Evolutionary conservation across 73 alveolate species (phyloP).

Genomic region (Effrenium voratum): DNA sequence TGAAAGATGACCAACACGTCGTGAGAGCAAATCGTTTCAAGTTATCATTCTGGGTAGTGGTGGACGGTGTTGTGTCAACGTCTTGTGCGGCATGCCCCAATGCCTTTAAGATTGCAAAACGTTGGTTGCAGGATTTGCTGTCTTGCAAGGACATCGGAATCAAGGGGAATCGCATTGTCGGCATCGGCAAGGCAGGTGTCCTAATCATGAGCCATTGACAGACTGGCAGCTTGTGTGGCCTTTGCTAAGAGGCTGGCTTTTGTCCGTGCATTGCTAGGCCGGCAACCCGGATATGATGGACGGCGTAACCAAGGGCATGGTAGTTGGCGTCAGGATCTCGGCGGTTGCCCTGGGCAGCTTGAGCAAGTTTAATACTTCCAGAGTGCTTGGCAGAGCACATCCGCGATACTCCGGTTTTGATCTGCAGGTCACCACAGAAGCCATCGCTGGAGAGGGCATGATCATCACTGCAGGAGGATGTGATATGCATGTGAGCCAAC

Average conservation of each 20-base stretch:
- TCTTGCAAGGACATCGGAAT: slow-evolving; percentile 65
- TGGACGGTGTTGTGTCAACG: too few species aligned
- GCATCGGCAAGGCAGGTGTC: slow-evolving; percentile 75
- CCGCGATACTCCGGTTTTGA: background rate
- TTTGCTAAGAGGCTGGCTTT: background rate
- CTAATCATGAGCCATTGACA: background rate
- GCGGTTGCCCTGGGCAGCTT: too few species aligned
- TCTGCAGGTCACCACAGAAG: slow-evolving; percentile 80
- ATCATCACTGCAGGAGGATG: slow-evolving; percentile 92
- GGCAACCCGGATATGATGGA: slow-evolving; percentile 94
- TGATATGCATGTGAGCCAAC: slow-evolving; percentile 69
- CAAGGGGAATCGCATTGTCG: slow-evolving; percentile 82
- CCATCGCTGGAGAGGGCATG: slow-evolving; percentile 94
- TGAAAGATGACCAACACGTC: too few species aligned
- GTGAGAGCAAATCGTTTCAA: too few species aligned
- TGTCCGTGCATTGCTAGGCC: background rate
- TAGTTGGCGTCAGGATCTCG: slow-evolving; percentile 57
- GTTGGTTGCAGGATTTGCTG: too few species aligned
- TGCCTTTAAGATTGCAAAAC: too few species aligned
- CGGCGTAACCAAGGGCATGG: slow-evolving; percentile 66
- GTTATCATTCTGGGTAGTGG: too few species aligned
- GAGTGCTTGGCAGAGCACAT: background rate
- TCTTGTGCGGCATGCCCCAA: too few species aligned
- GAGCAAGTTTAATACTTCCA: too few species aligned
- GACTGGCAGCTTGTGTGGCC: background rate